Base-by-base conservation (phyloP, 2,329 filamentous ascomycete species). In the Phaeosphaeriaceae sp. region DNA sequence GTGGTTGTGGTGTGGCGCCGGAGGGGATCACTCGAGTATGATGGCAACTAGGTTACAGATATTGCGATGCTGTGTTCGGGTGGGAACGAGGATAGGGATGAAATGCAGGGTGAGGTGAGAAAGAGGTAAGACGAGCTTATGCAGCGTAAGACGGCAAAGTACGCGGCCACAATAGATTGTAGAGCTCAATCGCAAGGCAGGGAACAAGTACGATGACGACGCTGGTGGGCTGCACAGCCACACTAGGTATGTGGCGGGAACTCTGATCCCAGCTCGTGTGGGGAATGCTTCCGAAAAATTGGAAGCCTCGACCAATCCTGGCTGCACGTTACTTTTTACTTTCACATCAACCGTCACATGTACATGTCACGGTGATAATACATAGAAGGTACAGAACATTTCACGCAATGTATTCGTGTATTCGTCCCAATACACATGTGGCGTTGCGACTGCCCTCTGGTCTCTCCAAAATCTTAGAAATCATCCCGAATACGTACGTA, bases 401-500 rank as follows among this genome's bases (percentile, higher is more conserved):
- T 56, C 44, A 53, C 60, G 60, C 60, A 48, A 77, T 77, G 71
- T 77, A 79, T 54, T 74, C 76, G 29, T 63, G 68, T 46, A 77
- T 84, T 45, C 75, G 76, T 46, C 79, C 81, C 9, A 72, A 80
- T 56, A 75, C 78, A 47, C 77, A 79, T 61, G 74, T 84, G 46
- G 79, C 81, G 54, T 68, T 85, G 49, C 79, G 81, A 48, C 79
- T 85, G 21, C 81, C 85, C 12, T 86, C 83, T 11, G 83, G 83
- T 54, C 73, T 79, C 43, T 75, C 81, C 47, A 84, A 82, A 65
- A 75, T 87, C 50, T 67, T 84, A 46, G 80, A 86, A 60, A 76
- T 87, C 56, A 75, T 79, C 46, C 84, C 85, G 43, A 83, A 87
- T 71, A 84, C 83, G 84, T 88, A 83, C 70, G 85, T 26, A 26